Evolutionary conservation across 495 filamentous ascomycete species (phyloP).

Genomic region (Penicillium lividum): DNA sequence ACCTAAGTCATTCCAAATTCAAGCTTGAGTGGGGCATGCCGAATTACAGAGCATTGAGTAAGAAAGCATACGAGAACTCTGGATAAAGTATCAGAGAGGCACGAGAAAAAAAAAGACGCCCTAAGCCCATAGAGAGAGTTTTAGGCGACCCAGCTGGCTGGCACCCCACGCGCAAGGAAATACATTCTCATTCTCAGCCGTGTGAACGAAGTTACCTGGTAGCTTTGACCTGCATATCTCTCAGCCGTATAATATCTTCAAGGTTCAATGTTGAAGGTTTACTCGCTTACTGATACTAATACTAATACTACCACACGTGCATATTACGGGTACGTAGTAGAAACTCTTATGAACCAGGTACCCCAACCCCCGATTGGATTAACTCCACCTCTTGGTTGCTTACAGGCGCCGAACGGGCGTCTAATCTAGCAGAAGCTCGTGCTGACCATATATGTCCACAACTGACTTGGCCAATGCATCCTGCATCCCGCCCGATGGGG

Average conservation of each 20-base stretch:
- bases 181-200: not conserved
- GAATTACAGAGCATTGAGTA: not conserved
- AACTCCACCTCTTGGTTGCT: not conserved
- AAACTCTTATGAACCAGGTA: not conserved
- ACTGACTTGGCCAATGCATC: constrained; percentile 15
- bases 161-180: not conserved
- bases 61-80: constrained; percentile 3
- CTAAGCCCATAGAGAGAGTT: constrained; percentile 8
- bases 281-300: no score
- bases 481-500: constrained; percentile 21
- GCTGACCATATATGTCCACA: constrained; percentile 17
- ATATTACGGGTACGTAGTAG: no score
- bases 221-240: not conserved
- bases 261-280: no score
- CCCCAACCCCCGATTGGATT: not conserved
- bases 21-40: not conserved
- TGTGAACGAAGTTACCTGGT: not conserved
- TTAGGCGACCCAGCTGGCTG: constrained; percentile 15
- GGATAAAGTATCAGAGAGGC: constrained; percentile 6
- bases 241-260: no score
- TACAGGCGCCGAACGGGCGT: constrained; percentile 25
- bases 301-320: no score
- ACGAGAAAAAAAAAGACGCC: not conserved
- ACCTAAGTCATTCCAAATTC: not conserved
- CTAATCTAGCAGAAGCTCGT: constrained; percentile 16